Base-by-base conservation (phyloP, 1,284 basidiomycete genomes). In the Moniliella sp. region DNA sequence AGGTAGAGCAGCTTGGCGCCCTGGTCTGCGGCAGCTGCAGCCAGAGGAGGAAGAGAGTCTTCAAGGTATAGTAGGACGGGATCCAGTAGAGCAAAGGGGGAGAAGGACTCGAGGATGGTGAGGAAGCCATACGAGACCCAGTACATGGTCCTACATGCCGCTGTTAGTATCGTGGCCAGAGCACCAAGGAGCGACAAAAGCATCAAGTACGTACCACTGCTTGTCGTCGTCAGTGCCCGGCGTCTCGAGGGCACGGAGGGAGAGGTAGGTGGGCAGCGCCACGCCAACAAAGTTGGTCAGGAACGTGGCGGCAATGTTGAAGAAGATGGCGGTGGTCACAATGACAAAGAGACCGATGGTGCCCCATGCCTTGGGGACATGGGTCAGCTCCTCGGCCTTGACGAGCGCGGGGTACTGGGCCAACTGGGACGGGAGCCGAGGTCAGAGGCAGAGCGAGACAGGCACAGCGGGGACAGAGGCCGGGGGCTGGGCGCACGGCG, bases 321-420 rank as follows among this genome's bases (percentile, higher is more conserved):
- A 57, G 46, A 55, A 57, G 39, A 59, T 62, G 51, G 57, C 50
- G 19, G 57, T 34, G 31, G 53, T 51, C 45, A 64, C 57, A 58
- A 84, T 62, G 35, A 67, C 50, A 41, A 75, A 66, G 43, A 70
- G 69, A 39, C 77, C 80, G 48, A 93, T 65, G 50, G 79, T 80
- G 43, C 75, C 70, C 64, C 86, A 86, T 12, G 80, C 72, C 72
- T 94, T 94, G 50, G 88, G 86, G 28, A 94, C 66, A 56, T 80
- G 77, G 4, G 82, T 86, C 62, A 76, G 76, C 62, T 77, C 70
- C 69, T 97, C 86, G 49, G 93, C 62, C 54, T 72, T 46, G 47
- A 45, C 45, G n/a, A 47, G 39, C 29, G 42, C 40, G 21, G 83
- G 78, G 66, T 86, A 93, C 70, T 82, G 86, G 60, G 76, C 72